Evolutionary conservation across 148 eudicot species (phyloP).

Genomic region (Agrostemma githago): DNA sequence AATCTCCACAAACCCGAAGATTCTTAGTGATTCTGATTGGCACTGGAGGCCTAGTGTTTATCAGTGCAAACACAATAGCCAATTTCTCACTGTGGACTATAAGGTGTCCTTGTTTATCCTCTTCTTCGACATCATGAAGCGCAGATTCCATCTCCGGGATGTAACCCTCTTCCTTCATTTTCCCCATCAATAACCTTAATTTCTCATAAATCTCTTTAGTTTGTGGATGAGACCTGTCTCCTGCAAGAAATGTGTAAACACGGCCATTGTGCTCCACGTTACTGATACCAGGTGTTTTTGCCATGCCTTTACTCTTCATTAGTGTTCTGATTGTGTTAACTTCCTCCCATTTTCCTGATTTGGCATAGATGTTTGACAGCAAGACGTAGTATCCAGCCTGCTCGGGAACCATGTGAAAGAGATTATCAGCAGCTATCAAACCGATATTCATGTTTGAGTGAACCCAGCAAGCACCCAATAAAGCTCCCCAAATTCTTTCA

Average conservation of each 20-base stretch:
- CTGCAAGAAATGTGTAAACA: conserved; percentile 59
- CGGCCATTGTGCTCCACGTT: conserved; percentile 48
- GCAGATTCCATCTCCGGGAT: conserved; percentile 55
- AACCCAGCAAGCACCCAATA: conserved; percentile 56
- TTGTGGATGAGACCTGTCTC: conserved; percentile 60
- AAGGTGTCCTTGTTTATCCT: conserved; percentile 65
- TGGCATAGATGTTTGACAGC: conserved; percentile 66
- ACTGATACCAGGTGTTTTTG: conserved; percentile 59
- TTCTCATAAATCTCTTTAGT: conserved; percentile 53
- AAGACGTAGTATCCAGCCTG: conserved; percentile 61
- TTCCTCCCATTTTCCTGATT: conserved; percentile 69
- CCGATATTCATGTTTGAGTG: conserved; percentile 49
- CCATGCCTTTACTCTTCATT: conserved; percentile 56
- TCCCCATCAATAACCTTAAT: conserved; percentile 47
- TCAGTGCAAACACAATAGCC: conserved; percentile 57
- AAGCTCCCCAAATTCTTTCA: conserved; percentile 64
- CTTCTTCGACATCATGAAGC: conserved; percentile 75
- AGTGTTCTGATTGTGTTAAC: conserved; percentile 44
- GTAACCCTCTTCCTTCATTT: conserved; percentile 69
- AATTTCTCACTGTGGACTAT: conserved; percentile 68
- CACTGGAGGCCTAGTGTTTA: conserved; percentile 36
- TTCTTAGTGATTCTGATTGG: conserved; percentile 63
- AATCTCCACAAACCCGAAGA: conserved; percentile 77
- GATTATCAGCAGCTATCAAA: conserved; percentile 51
- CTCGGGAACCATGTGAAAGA: conserved; percentile 52